phyloP scores from a whole-genome alignment of 495 filamentous ascomycete species.

The Neurospora sp. region DNA sequence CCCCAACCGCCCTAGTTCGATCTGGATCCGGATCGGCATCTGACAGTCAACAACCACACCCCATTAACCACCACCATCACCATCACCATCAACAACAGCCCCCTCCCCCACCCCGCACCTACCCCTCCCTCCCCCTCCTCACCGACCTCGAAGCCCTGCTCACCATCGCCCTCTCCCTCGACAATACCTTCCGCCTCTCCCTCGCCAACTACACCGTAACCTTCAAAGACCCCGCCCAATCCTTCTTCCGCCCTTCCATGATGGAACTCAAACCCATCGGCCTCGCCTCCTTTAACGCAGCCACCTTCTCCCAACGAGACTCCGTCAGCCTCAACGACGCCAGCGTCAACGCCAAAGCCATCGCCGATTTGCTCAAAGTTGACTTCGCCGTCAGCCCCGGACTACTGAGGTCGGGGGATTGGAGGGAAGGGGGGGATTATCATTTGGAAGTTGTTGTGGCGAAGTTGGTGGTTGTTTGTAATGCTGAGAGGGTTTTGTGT shows the following conservation, averaged over 20 bases:
- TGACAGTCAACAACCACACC: background rate
- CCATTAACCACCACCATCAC: background rate
- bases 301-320: background rate
- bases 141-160: background rate
- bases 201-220: background rate
- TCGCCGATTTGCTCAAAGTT: background rate
- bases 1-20: background rate
- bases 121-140: background rate
- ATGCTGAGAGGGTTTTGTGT: background rate
- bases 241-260: background rate
- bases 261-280: background rate
- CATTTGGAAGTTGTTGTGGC: background rate
- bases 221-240: background rate
- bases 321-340: background rate
- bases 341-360: background rate
- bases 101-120: background rate
- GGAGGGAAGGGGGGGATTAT: background rate
- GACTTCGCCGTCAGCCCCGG: background rate
- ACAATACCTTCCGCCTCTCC: background rate
- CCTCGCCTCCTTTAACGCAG: background rate
- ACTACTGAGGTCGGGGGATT: background rate
- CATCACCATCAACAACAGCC: background rate
- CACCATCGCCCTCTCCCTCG: background rate
- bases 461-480: background rate
- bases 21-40: background rate